Percentiles rank a stretch among this genome's conserved stretches.
phyloP scores from a whole-genome alignment of 495 filamentous ascomycete genomes.

The Parathielavia appendiculata region DNA sequence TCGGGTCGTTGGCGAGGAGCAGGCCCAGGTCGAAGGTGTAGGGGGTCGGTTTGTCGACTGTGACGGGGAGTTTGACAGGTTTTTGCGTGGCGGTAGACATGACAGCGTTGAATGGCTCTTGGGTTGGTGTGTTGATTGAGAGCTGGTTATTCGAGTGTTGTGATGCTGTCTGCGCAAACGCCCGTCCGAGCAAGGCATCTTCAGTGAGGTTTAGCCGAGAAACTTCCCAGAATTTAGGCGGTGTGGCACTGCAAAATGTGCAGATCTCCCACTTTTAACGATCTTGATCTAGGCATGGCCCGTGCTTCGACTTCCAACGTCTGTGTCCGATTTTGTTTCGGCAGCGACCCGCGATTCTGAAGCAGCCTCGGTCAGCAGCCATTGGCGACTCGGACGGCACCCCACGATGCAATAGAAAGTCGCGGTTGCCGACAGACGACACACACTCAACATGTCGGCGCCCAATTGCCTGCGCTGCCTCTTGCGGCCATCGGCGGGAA shows the following conservation, averaged over 20 bases:
- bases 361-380: slow-evolving; percentile 17
- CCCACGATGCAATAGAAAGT: slow-evolving; percentile 30
- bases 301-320: slow-evolving; percentile 10
- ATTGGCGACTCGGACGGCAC: slow-evolving; percentile 25
- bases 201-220: slow-evolving; percentile 1
- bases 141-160: neutral
- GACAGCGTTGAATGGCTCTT: slow-evolving; percentile 15
- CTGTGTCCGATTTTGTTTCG: slow-evolving; percentile 20
- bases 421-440: slow-evolving; percentile 11
- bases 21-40: slow-evolving; percentile 91
- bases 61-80: slow-evolving; percentile 49
- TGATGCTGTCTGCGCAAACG: slow-evolving; percentile 4
- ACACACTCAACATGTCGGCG: slow-evolving; percentile 54
- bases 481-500: slow-evolving; percentile 47
- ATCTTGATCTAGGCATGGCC: slow-evolving; percentile 2
- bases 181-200: neutral
- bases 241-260: slow-evolving; percentile 12
- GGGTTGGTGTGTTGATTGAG: neutral
- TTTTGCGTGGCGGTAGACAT: slow-evolving; percentile 33
- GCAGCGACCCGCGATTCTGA: slow-evolving; percentile 12
- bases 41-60: slow-evolving; percentile 74
- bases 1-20: slow-evolving; percentile 74
- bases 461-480: slow-evolving; percentile 65
- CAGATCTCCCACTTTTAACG: neutral
- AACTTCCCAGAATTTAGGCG: slow-evolving; percentile 33